Evolutionary conservation across 2,329 filamentous ascomycete genomes (phyloP), one percentile per base, ranked within the genome.

Genomic region (Claviceps arundinis): DNA sequence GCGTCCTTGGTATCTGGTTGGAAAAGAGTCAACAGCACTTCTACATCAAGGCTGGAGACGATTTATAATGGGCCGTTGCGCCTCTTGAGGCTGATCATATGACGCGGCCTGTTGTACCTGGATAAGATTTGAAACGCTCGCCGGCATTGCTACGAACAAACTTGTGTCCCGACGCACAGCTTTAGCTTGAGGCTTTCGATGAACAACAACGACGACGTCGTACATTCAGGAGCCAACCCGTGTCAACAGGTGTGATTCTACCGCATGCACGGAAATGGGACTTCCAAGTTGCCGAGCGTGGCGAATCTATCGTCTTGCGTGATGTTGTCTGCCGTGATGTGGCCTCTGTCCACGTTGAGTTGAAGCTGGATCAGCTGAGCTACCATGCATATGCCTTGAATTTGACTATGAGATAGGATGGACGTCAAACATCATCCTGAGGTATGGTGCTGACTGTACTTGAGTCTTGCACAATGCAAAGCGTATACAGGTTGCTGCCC

Each of bases 181-280:
- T 34, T 42, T 40, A 19, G 49, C 37, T 44, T 47, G 14, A 17
- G 48, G 13, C 5, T 37, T 37, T 47, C 41, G 16, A 43, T 42
- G 52, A 55, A 52, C 47, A 52, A 46, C 46, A 48, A 50, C 51
- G 2, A 55, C 52, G 52, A 55, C 52, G 53, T 55, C 52, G 55
- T 55, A 53, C 55, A 57, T 55, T 26, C 43, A 56, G 54, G 52
- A 56, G 54, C 55, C 30, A 26, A 53, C 45, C 48, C 45, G 41
- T 17, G 24, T 47, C 24, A 16, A 42, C 19, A 48, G 43, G 41
- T 43, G 49, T 47, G 50, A 47, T 34, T 34, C 4, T 34, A 9
- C 9, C 3, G 9, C 9, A 34, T 34, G 4, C 30, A 4, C 11
- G 30, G 9, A 50, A 24, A 46, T 19, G 37, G 42, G 24, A n/a